These are phyloP conservation scores for Setomelanomma holmii DNA, from an alignment of 2,329 filamentous ascomycete species.

Conservation along the genomic window DNA sequence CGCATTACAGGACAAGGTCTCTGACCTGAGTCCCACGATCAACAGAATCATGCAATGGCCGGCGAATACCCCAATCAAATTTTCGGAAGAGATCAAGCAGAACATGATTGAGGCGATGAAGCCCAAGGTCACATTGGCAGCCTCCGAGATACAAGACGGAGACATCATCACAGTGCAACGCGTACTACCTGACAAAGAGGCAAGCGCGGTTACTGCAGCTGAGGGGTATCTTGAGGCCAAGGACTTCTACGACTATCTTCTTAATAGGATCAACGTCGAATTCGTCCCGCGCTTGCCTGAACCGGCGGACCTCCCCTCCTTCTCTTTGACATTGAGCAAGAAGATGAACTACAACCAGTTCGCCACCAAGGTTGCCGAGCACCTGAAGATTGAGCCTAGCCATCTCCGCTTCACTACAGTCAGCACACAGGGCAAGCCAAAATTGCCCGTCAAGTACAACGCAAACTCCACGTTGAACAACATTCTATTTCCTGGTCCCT, in stretches of 20 bases:
- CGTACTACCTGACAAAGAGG: constrained; percentile 59
- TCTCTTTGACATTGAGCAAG: constrained; percentile 80
- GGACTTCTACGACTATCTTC: constrained; percentile 91
- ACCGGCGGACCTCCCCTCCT: constrained; percentile 70
- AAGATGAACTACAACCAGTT: constrained; percentile 92
- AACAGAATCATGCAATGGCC: constrained; percentile 86
- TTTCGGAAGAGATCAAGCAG: constrained; percentile 98
- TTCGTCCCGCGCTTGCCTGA: constrained; percentile 73
- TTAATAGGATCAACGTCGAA: constrained; percentile 79
- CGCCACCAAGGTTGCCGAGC: constrained; percentile 79
- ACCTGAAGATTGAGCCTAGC: constrained; percentile 78
- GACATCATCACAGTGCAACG: constrained; percentile 96
- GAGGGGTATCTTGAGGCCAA: constrained; percentile 71
- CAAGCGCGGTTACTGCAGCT: constrained; percentile 35
- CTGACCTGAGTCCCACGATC: constrained; percentile 81
- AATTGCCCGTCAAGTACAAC: constrained; percentile 76
- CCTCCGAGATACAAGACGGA: constrained; percentile 94
- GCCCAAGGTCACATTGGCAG: constrained; percentile 84
- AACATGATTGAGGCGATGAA: constrained; percentile 97
- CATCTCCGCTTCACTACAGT: constrained; percentile 93
- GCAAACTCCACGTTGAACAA: constrained; percentile 73
- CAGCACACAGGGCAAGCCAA: constrained; percentile 79
- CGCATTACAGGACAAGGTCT: constrained; percentile 83
- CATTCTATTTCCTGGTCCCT: constrained; percentile 76
- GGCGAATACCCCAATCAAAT: constrained; percentile 71